Percentiles rank a stretch among this genome's conserved stretches.
Evolutionary conservation across 2,329 filamentous ascomycete species (phyloP).

Genomic region (Xylaria sp.): DNA sequence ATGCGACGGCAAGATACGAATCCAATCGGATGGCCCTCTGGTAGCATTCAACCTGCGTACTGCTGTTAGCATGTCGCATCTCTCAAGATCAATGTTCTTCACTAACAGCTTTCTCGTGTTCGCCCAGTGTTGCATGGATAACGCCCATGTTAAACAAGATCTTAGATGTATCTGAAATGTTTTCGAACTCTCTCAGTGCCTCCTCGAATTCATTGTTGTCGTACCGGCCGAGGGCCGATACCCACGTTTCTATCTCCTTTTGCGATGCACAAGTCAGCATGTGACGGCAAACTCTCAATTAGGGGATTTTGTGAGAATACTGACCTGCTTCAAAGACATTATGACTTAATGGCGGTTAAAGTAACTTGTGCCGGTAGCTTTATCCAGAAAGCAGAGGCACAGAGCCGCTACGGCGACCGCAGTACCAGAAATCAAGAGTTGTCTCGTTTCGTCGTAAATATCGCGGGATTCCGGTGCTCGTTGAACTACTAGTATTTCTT

Average conservation of each 20-base stretch:
- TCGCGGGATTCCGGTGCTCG: constrained; percentile 24
- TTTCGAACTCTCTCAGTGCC: constrained; percentile 82
- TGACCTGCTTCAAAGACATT: constrained; percentile 52
- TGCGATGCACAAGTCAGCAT: constrained; percentile 21
- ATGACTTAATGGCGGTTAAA: constrained; percentile 35
- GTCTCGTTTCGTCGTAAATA: constrained; percentile 32
- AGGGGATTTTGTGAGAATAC: constrained; percentile 13
- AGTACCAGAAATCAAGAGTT: constrained; percentile 27
- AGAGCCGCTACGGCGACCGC: constrained; percentile 40
- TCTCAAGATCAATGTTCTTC: neutral
- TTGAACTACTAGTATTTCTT: constrained; percentile 7
- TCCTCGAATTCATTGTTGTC: constrained; percentile 98
- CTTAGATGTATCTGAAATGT: constrained; percentile 94
- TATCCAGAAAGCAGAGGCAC: constrained; percentile 45
- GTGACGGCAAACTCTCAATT: neutral
- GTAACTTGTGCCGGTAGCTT: constrained; percentile 41
- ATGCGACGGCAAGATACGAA: constrained; percentile 95
- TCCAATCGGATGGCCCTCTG: constrained; percentile 90
- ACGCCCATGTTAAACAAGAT: constrained; percentile 99
- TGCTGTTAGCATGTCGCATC: constrained; percentile 32
- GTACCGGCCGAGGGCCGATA: constrained; percentile 87
- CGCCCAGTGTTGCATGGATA: constrained; percentile 94
- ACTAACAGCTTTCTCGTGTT: constrained; percentile 93
- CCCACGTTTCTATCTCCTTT: constrained; percentile 99
- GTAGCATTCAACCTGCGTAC: constrained; percentile 85